Conservation (phyloP, 208 protist genomes). For the Crithidia sp. region DNA sequence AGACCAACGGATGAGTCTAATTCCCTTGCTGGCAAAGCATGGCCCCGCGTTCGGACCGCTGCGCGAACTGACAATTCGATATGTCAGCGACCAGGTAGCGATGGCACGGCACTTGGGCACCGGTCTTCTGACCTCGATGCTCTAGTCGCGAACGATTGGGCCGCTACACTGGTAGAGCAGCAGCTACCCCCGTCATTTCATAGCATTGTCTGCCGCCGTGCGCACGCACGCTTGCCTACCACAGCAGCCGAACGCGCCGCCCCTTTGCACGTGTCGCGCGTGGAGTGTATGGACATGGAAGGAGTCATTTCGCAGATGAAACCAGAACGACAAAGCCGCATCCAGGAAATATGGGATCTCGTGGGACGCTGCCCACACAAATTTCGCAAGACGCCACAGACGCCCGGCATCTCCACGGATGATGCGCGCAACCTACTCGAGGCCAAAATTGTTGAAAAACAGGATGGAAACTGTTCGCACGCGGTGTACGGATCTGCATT, state of each 20-base stretch:
- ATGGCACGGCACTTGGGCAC: constrained; percentile 28
- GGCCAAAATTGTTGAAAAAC: constrained; percentile 12
- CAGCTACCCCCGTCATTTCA: background rate
- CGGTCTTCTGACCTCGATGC: constrained; percentile 16
- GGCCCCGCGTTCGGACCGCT: background rate
- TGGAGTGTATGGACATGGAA: background rate
- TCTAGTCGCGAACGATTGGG: constrained; percentile 19
- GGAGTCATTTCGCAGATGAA: background rate
- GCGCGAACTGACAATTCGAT: constrained; percentile 21
- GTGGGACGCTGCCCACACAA: background rate
- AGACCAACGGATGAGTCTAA: background rate
- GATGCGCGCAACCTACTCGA: background rate
- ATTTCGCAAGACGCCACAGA: background rate
- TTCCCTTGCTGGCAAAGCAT: constrained; percentile 32
- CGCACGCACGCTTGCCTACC: constrained; percentile 11
- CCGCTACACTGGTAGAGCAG: constrained; percentile 4
- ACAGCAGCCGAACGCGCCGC: background rate
- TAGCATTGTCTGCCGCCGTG: constrained; percentile 13
- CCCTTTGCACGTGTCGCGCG: constrained; percentile 3
- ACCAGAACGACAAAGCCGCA: background rate
- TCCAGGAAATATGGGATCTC: background rate
- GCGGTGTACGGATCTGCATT: constrained; percentile 2
- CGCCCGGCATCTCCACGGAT: background rate
- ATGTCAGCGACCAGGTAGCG: constrained; percentile 9
- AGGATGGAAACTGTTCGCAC: background rate